Evolutionary conservation across 305 asterid species (phyloP).

Genomic region (Caryopteris hybrid): DNA sequence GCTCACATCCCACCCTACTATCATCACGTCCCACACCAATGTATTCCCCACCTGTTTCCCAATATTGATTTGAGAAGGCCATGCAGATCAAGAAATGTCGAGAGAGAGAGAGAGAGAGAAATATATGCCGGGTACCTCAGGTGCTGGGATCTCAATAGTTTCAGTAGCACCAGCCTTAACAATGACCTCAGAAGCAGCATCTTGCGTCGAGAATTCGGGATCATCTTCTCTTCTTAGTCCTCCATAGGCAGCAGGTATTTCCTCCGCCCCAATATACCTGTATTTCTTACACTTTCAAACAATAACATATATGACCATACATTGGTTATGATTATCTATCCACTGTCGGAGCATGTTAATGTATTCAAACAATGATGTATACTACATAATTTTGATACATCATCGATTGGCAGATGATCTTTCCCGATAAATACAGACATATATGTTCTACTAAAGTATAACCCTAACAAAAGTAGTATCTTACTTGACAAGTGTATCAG

Average conservation of each 20-base stretch:
- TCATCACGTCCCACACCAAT: constrained; percentile 51
- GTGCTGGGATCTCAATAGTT: constrained; percentile 48
- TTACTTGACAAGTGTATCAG: constrained; percentile 44
- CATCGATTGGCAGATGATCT: too few relatives aligned
- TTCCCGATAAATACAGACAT: too few relatives aligned
- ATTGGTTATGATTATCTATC: too few relatives aligned
- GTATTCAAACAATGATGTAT: too few relatives aligned
- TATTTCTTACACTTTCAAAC: background rate
- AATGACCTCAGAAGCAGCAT: constrained; percentile 36
- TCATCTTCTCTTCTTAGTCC: constrained; percentile 60
- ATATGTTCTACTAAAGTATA: too few relatives aligned
- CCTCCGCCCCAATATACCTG: constrained; percentile 54
- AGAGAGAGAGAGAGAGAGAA: too few relatives aligned
- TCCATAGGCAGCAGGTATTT: constrained; percentile 56
- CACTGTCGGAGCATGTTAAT: too few relatives aligned
- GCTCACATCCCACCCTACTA: constrained; percentile 59
- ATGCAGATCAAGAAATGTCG: too few relatives aligned
- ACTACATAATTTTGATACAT: too few relatives aligned
- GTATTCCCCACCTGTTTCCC: constrained; percentile 38
- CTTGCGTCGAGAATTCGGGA: constrained; percentile 46
- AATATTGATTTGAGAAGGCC: too few relatives aligned
- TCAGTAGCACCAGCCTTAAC: constrained; percentile 50
- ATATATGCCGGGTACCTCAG: constrained; percentile 37
- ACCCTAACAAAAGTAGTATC: too few relatives aligned
- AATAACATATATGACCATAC: too few relatives aligned